These are phyloP conservation scores for Candida pseudoviswanathii DNA, from an alignment of 1,139 yeast genomes.

Conservation along the genomic window DNA sequence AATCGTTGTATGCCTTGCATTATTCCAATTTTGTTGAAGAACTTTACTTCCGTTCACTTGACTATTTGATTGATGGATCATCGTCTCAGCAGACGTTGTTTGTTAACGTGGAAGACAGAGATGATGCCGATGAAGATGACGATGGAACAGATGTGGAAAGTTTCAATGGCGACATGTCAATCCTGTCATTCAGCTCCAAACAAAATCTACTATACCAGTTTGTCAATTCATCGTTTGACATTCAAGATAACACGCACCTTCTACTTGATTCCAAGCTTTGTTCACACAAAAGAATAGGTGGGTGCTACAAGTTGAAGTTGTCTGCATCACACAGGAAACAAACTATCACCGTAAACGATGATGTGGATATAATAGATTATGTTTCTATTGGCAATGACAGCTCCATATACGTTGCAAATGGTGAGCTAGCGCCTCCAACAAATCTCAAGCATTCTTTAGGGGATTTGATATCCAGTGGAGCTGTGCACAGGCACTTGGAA, in stretches of 20 bases:
- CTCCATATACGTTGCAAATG: constrained; percentile 62
- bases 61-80: constrained; percentile 57
- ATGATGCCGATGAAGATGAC: constrained; percentile 35
- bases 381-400: constrained; percentile 52
- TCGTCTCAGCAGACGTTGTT: constrained; percentile 59
- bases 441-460: constrained; percentile 41
- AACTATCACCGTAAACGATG: constrained; percentile 38
- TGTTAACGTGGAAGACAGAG: constrained; percentile 45
- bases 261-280: constrained; percentile 35
- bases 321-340: constrained; percentile 44
- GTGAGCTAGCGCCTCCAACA: constrained; percentile 45
- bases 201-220: constrained; percentile 67
- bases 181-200: constrained; percentile 30
- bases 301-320: constrained; percentile 47
- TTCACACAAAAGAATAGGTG: constrained; percentile 38
- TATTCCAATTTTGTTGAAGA: constrained; percentile 72
- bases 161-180: constrained; percentile 2
- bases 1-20: constrained; percentile 70
- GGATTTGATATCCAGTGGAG: constrained; percentile 40
- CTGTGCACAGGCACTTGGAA: constrained; percentile 31
- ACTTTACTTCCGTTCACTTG: constrained; percentile 61
- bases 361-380: constrained; percentile 47
- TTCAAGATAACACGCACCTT: constrained; percentile 17
- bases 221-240: constrained; percentile 44
- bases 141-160: background rate